phyloP scores from a whole-genome alignment of 805 yeast species.

The Yarrowia sp. region DNA sequence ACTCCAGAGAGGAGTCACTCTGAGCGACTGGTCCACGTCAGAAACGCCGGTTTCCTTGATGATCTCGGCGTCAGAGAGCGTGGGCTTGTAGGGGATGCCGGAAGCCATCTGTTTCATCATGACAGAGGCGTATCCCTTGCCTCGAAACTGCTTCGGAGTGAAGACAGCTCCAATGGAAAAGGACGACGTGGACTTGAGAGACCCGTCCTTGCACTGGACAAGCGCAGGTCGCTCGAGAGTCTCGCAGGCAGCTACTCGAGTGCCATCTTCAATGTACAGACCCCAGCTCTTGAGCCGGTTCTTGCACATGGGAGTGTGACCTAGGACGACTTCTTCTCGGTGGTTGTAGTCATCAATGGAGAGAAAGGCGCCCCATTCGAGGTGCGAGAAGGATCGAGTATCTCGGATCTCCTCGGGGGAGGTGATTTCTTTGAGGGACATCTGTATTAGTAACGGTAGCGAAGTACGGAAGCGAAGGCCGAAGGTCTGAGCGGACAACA shows the following conservation, averaged over 20 bases:
- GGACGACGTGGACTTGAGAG: slow-evolving; percentile 41
- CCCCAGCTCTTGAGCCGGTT: slow-evolving; percentile 46
- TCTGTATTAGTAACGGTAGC: not conserved
- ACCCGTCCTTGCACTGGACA: slow-evolving; percentile 43
- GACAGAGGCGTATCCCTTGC: slow-evolving; percentile 60
- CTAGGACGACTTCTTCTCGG: slow-evolving; percentile 45
- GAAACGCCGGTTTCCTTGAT: slow-evolving; percentile 36
- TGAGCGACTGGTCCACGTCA: slow-evolving; percentile 43
- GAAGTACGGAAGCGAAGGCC: too few species aligned
- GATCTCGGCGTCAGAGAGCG: slow-evolving; percentile 20
- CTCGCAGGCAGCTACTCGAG: slow-evolving; percentile 56
- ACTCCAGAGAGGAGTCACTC: slow-evolving; percentile 64
- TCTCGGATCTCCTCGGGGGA: slow-evolving; percentile 17
- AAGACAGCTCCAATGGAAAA: slow-evolving; percentile 64
- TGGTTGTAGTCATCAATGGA: slow-evolving; percentile 45
- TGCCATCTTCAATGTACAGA: slow-evolving; percentile 46
- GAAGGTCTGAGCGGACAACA: not conserved
- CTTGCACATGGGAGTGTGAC: slow-evolving; percentile 40
- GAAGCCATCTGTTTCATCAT: slow-evolving; percentile 28
- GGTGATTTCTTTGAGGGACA: slow-evolving; percentile 36
- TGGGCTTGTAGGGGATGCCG: slow-evolving; percentile 19
- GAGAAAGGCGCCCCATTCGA: slow-evolving; percentile 46
- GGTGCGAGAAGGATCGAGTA: slow-evolving; percentile 41
- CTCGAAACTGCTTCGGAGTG: slow-evolving; percentile 58
- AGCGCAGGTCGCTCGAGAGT: slow-evolving; percentile 52